These are phyloP conservation scores for Penicillium sp. DNA, from an alignment of 2,329 filamentous ascomycete genomes.

Conservation along the genomic window DNA sequence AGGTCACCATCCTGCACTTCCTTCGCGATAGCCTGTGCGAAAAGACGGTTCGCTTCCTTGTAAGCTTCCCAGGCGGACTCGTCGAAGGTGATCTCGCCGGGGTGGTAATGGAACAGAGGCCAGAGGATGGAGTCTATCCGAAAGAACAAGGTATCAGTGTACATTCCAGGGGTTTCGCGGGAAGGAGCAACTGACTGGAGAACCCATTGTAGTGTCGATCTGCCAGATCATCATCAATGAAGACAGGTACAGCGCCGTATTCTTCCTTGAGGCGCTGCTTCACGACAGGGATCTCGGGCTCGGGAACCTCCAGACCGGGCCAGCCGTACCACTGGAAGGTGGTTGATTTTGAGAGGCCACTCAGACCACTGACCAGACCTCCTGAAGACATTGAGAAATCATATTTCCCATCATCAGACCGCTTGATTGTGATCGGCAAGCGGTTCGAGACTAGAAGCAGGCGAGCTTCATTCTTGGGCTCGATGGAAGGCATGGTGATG, in stretches of 20 bases:
- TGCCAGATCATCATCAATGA: slow-evolving; percentile 88
- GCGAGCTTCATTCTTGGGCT: slow-evolving; percentile 42
- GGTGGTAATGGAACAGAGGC: slow-evolving; percentile 98
- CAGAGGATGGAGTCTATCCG: slow-evolving; percentile 85
- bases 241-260: slow-evolving; percentile 86
- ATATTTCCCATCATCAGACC: slow-evolving; percentile 86
- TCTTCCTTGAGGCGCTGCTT: slow-evolving; percentile 78
- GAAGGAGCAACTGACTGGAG: slow-evolving; percentile 65
- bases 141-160: slow-evolving; percentile 13
- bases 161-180: not conserved
- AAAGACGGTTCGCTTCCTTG: slow-evolving; percentile 86
- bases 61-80: slow-evolving; percentile 93
- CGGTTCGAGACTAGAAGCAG: slow-evolving; percentile 91
- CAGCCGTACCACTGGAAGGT: slow-evolving; percentile 99
- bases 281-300: slow-evolving; percentile 73
- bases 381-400: slow-evolving; percentile 96
- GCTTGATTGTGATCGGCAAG: slow-evolving; percentile 94
- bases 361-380: slow-evolving; percentile 89
- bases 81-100: slow-evolving; percentile 96
- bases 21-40: slow-evolving; percentile 81
- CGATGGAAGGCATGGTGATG: slow-evolving; percentile 37
- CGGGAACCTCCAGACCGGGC: slow-evolving; percentile 89
- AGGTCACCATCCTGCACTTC: slow-evolving; percentile 91
- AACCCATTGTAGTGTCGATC: slow-evolving; percentile 98
- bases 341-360: slow-evolving; percentile 85